Conservation (phyloP, 192 early-diverging fungal species). For the Radiomyces spectabilis region DNA sequence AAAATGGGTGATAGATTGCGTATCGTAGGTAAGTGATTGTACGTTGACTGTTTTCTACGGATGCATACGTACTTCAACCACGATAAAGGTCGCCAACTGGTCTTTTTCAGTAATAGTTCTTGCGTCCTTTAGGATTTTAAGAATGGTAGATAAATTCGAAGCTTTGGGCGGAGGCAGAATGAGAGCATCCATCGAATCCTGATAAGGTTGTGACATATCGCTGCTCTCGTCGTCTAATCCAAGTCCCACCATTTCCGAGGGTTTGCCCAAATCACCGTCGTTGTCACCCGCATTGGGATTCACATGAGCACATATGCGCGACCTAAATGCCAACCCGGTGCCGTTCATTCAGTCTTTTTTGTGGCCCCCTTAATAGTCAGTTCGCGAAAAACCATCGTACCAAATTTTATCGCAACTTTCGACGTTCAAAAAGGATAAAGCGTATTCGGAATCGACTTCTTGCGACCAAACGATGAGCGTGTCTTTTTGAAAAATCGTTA, state of each 20-base stretch:
- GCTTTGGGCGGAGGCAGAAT: constrained; percentile 62
- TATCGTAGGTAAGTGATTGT: neutral
- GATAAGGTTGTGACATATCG: neutral
- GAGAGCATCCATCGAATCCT: constrained; percentile 1
- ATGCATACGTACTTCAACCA: constrained; percentile 36
- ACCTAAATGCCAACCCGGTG: too few relatives aligned
- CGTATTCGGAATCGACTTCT: constrained; percentile 67
- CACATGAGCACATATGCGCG: neutral
- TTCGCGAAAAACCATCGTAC: constrained; percentile 32
- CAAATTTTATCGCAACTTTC: constrained; percentile 80
- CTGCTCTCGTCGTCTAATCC: constrained; percentile 3
- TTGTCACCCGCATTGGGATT: neutral
- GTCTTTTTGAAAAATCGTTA: constrained; percentile 40
- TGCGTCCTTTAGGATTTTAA: constrained; percentile 50
- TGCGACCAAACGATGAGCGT: constrained; percentile 95
- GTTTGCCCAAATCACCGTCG: neutral
- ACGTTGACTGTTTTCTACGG: neutral
- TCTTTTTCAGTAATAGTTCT: constrained; percentile 55
- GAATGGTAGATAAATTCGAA: constrained; percentile 64
- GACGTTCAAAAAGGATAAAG: constrained; percentile 88
- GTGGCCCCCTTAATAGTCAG: neutral
- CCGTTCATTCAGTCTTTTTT: constrained; percentile 19
- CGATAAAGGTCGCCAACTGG: constrained; percentile 50
- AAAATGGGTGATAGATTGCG: neutral
- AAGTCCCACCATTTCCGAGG: constrained; percentile 8